phyloP scores from a whole-genome alignment of 805 yeast species.

The Spathaspora passalidarum region DNA sequence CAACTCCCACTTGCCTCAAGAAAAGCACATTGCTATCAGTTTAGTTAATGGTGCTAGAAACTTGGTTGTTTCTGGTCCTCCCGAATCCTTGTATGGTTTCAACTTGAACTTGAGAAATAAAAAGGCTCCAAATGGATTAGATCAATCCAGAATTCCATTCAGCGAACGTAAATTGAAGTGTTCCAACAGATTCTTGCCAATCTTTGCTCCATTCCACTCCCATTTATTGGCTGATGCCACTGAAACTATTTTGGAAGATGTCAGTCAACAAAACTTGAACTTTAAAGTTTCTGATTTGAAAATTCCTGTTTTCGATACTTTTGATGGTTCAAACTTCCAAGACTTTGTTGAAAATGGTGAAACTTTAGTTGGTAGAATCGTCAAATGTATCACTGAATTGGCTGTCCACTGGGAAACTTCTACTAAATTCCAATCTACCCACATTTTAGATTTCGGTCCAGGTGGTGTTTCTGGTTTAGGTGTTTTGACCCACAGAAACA shows the following conservation, averaged over 20 bases:
- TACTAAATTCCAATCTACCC: conserved; percentile 67
- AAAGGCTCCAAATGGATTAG: conserved; percentile 91
- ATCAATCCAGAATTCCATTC: conserved; percentile 91
- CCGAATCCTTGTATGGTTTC: conserved; percentile 95
- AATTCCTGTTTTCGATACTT: conserved; percentile 92
- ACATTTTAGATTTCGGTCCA: conserved; percentile 95
- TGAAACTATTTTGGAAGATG: conserved; percentile 62
- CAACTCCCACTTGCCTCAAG: conserved; percentile 88
- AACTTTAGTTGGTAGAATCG: conserved; percentile 65
- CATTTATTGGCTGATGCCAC: conserved; percentile 76
- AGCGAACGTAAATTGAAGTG: conserved; percentile 93
- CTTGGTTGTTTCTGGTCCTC: conserved; percentile 95
- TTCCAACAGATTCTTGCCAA: conserved; percentile 91
- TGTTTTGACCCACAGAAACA: conserved; percentile 92
- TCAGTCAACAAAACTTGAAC: conserved; percentile 52
- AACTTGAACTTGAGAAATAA: conserved; percentile 88
- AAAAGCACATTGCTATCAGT: conserved; percentile 86
- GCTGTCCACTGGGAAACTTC: conserved; percentile 99
- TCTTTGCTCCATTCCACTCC: conserved; percentile 96
- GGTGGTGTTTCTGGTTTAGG: conserved; percentile 98
- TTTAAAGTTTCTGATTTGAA: conserved; percentile 54
- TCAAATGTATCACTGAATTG: conserved; percentile 78
- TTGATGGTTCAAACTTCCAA: conserved; percentile 76
- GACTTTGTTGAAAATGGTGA: conserved; percentile 18
- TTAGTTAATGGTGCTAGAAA: conserved; percentile 94